phyloP scores from a whole-genome alignment of 148 eudicot species.

The Rhododendron williamsianum region DNA sequence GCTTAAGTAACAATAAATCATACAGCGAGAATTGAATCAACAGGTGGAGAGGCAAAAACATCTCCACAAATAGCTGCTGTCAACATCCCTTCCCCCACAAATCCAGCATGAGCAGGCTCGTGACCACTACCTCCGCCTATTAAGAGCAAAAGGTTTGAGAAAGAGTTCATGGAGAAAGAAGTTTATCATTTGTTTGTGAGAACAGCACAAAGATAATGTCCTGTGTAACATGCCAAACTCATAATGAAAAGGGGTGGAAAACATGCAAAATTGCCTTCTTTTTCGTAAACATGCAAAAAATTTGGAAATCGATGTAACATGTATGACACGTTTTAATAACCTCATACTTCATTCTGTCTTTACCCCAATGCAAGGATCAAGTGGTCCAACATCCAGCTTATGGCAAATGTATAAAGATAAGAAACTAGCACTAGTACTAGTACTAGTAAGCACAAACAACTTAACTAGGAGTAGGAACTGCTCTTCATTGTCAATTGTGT shows the following conservation, averaged over 20 bases:
- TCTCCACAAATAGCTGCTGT: constrained; percentile 97
- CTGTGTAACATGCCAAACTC: not conserved
- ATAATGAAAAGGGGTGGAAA: not conserved
- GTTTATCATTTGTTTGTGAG: not conserved
- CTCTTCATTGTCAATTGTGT: not conserved
- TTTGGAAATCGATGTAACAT: not conserved
- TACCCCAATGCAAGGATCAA: not conserved
- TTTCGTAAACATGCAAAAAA: not conserved
- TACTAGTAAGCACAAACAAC: not conserved
- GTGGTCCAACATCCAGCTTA: not conserved
- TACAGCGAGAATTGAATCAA: constrained; percentile 87
- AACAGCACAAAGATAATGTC: not conserved
- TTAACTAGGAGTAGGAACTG: not conserved
- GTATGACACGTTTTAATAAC: not conserved
- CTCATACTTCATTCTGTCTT: not conserved
- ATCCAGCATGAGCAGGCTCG: constrained; percentile 98
- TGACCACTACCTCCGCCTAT: constrained; percentile 99
- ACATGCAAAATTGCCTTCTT: not conserved
- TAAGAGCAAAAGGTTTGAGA: not conserved
- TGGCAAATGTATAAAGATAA: not conserved
- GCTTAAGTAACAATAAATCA: constrained; percentile 17
- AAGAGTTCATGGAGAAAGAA: not conserved
- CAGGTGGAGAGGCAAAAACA: constrained; percentile 94
- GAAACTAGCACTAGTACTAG: not conserved
- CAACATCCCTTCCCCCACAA: constrained; percentile 97